Conservation (phyloP, 164 flowering plant species). For the Nelumbo lutea region DNA sequence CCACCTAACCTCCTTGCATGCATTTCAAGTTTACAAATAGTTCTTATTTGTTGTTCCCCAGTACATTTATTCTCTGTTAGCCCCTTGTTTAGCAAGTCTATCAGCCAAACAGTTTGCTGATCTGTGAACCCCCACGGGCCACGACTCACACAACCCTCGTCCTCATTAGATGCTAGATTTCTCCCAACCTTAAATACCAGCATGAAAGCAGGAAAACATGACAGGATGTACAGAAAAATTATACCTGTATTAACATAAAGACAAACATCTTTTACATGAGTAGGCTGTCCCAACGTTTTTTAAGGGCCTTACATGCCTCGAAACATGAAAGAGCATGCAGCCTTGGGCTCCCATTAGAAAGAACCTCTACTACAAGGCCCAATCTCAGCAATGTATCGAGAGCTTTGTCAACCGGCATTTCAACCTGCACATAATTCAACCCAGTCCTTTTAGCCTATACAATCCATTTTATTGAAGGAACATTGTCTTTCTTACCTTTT, state of each 20-base stretch:
- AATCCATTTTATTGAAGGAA: background rate
- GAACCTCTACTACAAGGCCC: constrained; percentile 54
- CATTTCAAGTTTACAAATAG: no score
- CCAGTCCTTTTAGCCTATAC: background rate
- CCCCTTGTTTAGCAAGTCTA: no score
- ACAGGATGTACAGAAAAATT: no score
- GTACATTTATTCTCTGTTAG: no score
- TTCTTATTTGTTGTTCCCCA: no score
- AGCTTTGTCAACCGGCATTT: constrained; percentile 82
- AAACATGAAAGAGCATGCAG: constrained; percentile 55
- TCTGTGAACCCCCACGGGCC: no score
- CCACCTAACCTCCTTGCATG: no score
- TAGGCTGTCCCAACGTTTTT: constrained; percentile 65
- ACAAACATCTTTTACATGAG: constrained; percentile 16
- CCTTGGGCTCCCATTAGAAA: constrained; percentile 30
- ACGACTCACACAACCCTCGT: no score
- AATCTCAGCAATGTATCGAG: constrained; percentile 58
- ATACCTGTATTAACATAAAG: constrained; percentile 6
- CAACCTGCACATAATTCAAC: constrained; percentile 45
- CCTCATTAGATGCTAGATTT: no score
- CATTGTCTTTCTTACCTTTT: constrained; percentile 44
- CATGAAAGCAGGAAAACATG: no score
- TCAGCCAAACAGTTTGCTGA: no score
- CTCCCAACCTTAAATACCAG: no score
- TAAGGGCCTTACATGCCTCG: constrained; percentile 49